Conservation (phyloP, 164 flowering plant species). For the Taxillus chinensis region DNA sequence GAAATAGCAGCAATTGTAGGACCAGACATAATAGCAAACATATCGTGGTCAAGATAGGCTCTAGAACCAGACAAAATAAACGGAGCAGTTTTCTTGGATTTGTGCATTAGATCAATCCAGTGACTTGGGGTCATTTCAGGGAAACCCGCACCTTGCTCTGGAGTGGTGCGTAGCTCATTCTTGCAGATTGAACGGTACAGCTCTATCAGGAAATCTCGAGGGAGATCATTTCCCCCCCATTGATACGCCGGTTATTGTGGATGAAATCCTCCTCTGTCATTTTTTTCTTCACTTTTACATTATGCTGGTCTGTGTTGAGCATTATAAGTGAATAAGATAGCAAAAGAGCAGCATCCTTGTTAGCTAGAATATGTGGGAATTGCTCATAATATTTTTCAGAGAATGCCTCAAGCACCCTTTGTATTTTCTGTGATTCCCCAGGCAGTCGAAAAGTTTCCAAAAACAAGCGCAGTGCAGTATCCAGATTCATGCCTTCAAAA, state of each 20-base stretch:
- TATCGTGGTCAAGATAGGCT: slow-evolving; percentile 40
- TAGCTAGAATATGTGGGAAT: neutral
- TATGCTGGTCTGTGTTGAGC: slow-evolving; percentile 5
- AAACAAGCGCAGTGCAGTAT: slow-evolving; percentile 4
- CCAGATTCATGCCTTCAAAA: slow-evolving; percentile 3
- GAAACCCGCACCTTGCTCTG: slow-evolving; percentile 35
- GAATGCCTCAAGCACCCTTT: slow-evolving; percentile 5
- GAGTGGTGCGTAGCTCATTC: slow-evolving; percentile 47
- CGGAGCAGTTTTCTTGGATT: slow-evolving; percentile 38
- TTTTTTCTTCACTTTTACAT: slow-evolving; percentile 2
- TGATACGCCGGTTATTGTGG: slow-evolving; percentile 2
- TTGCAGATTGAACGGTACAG: slow-evolving; percentile 42
- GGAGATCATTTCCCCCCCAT: slow-evolving; percentile 5
- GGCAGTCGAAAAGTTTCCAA: slow-evolving; percentile 4
- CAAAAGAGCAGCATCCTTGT: slow-evolving; percentile 5
- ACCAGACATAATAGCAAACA: slow-evolving; percentile 49
- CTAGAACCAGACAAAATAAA: slow-evolving; percentile 33
- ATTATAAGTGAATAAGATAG: slow-evolving; percentile 5
- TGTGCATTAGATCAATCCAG: slow-evolving; percentile 49
- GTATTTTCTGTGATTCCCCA: slow-evolving; percentile 5
- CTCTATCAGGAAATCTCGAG: slow-evolving; percentile 30
- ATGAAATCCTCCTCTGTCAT: slow-evolving; percentile 5
- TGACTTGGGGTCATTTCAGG: slow-evolving; percentile 51
- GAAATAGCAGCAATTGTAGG: slow-evolving; percentile 50
- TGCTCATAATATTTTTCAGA: slow-evolving; percentile 5